Evolutionary conservation across 2,329 filamentous ascomycete species (phyloP).

Genomic region (Fusarium armeniacum): DNA sequence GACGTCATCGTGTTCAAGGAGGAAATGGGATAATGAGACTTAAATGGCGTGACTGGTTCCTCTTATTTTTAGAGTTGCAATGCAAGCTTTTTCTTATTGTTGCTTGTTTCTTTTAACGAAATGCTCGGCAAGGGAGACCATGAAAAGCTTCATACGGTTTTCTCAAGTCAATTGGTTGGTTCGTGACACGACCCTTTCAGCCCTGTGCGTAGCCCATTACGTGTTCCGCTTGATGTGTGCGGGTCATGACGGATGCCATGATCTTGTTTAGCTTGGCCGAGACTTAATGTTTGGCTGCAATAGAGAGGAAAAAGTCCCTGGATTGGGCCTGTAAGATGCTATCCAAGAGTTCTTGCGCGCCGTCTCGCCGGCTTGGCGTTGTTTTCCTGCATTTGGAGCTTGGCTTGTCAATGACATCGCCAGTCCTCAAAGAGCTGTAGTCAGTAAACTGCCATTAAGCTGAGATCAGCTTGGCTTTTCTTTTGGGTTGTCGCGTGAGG

Average conservation of each 20-base stretch:
- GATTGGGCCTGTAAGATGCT: slow-evolving; percentile 5
- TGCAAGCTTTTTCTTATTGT: slow-evolving; percentile 28
- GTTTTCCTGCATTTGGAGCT: slow-evolving; percentile 22
- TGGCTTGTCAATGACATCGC: slow-evolving; percentile 36
- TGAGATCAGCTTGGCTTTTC: slow-evolving; percentile 12
- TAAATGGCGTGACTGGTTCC: slow-evolving; percentile 16
- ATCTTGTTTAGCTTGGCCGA: slow-evolving; percentile 19
- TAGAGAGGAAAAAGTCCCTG: slow-evolving; percentile 1
- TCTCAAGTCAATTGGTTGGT: slow-evolving; percentile 22
- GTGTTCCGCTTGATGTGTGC: slow-evolving; percentile 32
- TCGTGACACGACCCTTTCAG: slow-evolving; percentile 14
- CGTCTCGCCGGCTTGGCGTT: slow-evolving; percentile 42
- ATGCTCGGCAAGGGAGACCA: neutral
- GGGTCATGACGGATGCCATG: slow-evolving; percentile 42
- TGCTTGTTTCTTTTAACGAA: slow-evolving; percentile 4
- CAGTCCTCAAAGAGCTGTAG: slow-evolving; percentile 1
- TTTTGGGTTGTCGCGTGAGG: slow-evolving; percentile 35
- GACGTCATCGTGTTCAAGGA: slow-evolving; percentile 33
- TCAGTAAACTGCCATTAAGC: neutral
- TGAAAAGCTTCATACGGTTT: slow-evolving; percentile 1
- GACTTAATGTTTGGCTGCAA: slow-evolving; percentile 11
- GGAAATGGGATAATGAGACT: slow-evolving; percentile 6
- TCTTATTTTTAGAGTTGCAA: slow-evolving; percentile 27
- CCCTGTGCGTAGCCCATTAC: slow-evolving; percentile 42
- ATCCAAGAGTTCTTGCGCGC: slow-evolving; percentile 33